phyloP scores from a whole-genome alignment of 148 eudicot species.

The Amaranthus hypochondriacus region DNA sequence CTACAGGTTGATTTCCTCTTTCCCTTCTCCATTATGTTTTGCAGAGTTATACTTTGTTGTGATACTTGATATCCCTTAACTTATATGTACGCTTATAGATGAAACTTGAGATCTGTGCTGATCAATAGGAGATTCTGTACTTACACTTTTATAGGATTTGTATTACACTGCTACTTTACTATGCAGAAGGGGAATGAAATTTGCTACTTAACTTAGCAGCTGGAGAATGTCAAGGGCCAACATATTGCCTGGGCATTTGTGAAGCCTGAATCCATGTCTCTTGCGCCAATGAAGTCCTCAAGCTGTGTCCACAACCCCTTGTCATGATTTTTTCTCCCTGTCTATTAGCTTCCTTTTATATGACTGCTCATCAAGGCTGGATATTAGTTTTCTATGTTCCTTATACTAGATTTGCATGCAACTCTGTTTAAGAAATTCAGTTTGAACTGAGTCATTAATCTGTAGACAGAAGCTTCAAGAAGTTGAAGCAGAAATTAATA shows the following conservation, averaged over 20 bases:
- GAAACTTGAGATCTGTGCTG: background rate
- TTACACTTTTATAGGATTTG: too few species aligned
- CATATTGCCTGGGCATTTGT: background rate
- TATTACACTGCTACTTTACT: too few species aligned
- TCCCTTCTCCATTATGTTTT: background rate
- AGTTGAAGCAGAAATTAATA: background rate
- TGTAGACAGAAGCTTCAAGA: background rate
- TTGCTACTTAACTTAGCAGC: background rate
- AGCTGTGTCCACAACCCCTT: background rate
- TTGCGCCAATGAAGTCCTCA: background rate
- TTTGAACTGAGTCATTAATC: background rate
- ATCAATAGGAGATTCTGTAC: background rate
- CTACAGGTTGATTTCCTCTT: slow-evolving; percentile 52
- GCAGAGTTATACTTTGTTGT: background rate
- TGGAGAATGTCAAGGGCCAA: background rate
- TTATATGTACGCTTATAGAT: background rate
- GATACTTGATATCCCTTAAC: background rate
- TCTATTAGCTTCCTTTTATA: background rate
- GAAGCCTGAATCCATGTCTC: background rate
- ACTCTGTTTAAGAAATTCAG: background rate
- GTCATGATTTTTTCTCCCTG: background rate
- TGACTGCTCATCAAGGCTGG: background rate
- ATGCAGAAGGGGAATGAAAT: too few species aligned
- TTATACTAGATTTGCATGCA: background rate
- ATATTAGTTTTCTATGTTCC: background rate